phyloP scores from a whole-genome alignment of 208 protist species.

The Wallacemonas sp. region DNA sequence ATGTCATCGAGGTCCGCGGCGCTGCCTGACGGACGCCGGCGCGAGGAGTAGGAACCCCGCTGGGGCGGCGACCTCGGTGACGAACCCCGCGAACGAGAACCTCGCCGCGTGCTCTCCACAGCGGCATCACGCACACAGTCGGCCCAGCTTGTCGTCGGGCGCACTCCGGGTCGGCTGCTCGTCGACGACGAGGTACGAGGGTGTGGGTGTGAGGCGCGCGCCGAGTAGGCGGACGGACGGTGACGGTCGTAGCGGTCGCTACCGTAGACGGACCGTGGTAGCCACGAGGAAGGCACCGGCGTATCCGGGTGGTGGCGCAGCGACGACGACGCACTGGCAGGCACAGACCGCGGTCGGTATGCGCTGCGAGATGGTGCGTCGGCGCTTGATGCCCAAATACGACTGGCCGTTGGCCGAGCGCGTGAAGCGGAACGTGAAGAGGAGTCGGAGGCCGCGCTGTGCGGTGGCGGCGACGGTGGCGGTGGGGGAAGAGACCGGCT shows the following conservation, averaged over 20 bases:
- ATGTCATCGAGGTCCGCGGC: neutral
- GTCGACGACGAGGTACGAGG: neutral
- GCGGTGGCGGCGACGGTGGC: neutral
- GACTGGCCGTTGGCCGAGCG: too few species aligned
- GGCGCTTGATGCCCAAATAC: neutral
- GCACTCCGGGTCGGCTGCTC: neutral
- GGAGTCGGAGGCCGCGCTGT: neutral
- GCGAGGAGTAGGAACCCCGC: neutral
- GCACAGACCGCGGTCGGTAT: neutral
- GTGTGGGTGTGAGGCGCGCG: too few species aligned
- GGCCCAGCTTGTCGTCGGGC: conserved; percentile 32
- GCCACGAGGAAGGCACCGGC: neutral
- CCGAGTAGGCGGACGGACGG: neutral
- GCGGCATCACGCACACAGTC: conserved; percentile 37
- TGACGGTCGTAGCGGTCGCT: neutral
- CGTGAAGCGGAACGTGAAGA: too few species aligned
- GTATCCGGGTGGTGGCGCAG: neutral
- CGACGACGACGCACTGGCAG: neutral
- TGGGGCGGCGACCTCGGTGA: too few species aligned
- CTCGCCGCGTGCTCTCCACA: neutral
- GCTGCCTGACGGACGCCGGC: neutral
- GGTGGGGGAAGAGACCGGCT: conserved; percentile 1
- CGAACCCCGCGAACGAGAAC: too few species aligned
- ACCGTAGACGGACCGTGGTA: neutral
- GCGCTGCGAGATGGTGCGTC: neutral